Conservation (phyloP, 495 filamentous ascomycete species). For the Tuber borchii region DNA sequence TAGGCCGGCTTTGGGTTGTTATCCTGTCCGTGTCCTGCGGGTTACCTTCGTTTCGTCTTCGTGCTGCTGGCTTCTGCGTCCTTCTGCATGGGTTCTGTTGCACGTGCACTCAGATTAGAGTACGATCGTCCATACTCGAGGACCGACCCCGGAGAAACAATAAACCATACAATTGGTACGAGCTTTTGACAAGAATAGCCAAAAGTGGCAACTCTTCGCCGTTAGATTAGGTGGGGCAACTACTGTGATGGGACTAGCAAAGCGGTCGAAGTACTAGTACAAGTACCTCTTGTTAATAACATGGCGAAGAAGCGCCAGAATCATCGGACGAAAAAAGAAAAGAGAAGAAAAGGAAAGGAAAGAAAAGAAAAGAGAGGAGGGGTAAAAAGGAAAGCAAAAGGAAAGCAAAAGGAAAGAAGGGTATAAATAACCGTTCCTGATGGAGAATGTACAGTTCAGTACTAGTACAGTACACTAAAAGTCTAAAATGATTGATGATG, state of each 20-base stretch:
- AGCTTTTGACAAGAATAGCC: background rate
- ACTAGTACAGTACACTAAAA: background rate
- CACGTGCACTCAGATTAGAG: background rate
- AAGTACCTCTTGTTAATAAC: background rate
- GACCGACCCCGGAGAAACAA: background rate
- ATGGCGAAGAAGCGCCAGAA: background rate
- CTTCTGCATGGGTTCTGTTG: background rate
- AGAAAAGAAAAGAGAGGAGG: background rate
- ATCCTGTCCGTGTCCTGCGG: background rate
- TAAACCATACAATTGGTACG: background rate
- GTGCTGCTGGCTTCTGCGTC: background rate
- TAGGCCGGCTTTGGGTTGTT: background rate
- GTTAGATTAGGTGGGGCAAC: background rate
- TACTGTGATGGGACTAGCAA: background rate
- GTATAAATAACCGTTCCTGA: background rate
- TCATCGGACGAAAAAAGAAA: background rate
- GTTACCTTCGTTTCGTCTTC: background rate
- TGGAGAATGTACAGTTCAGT: background rate
- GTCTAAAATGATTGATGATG: background rate
- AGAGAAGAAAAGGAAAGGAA: background rate
- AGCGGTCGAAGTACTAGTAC: too few species aligned
- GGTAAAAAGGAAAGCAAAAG: background rate
- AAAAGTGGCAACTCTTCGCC: background rate
- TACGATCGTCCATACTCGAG: background rate
- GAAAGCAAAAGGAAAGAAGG: background rate